Evolutionary conservation across 306 rosid genomes (phyloP).

Genomic region (Fragaria vesca): DNA sequence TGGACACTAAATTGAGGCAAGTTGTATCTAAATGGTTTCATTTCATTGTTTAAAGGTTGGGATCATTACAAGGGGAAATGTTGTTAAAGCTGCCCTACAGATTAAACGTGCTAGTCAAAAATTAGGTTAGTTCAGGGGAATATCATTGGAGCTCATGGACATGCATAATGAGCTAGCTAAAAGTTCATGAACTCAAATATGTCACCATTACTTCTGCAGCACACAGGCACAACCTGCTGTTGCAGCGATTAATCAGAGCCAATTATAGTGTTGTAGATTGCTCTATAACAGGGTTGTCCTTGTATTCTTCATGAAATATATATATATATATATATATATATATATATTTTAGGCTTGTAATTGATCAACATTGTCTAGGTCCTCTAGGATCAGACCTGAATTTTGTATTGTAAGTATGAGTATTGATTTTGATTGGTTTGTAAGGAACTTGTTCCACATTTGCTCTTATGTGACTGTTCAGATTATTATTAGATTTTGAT

Average conservation of each 20-base stretch:
- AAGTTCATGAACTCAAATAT: conserved; percentile 1
- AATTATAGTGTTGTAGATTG: conserved; percentile 8
- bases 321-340: neutral
- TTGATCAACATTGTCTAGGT: conserved; percentile 2
- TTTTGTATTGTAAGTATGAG: conserved; percentile 12
- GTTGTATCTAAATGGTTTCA: conserved; percentile 32
- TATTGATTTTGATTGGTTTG: neutral
- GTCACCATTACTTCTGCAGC: conserved; percentile 17
- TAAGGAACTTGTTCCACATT: neutral
- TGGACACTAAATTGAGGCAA: conserved; percentile 12
- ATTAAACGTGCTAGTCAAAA: conserved; percentile 57
- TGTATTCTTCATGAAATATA: conserved; percentile 10
- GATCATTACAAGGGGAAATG: conserved; percentile 81
- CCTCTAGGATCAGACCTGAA: conserved; percentile 8
- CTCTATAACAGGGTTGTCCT: conserved; percentile 18
- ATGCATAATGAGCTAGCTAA: conserved; percentile 1
- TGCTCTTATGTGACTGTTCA: neutral
- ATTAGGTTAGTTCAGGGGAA: conserved; percentile 18
- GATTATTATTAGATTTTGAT: neutral
- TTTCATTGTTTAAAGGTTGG: conserved; percentile 62
- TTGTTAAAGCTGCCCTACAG: conserved; percentile 84
- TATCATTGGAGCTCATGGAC: conserved; percentile 13
- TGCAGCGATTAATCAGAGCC: conserved; percentile 22
- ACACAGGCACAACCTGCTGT: neutral
- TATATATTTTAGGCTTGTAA: neutral